Conservation (phyloP, 495 filamentous ascomycete species). For the Trichoderma orchidacearum region DNA sequence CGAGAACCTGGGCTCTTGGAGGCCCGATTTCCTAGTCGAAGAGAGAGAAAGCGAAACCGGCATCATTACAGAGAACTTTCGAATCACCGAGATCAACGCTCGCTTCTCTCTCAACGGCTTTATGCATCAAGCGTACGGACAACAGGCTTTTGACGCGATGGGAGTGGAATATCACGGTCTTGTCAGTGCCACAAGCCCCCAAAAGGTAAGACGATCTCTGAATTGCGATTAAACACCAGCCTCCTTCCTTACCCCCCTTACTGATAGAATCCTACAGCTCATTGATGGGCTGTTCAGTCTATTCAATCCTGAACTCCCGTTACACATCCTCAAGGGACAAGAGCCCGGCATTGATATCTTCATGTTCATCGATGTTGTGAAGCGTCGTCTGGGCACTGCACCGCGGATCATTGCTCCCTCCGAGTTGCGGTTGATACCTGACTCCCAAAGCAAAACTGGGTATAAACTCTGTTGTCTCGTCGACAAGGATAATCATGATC, state of each 20-base stretch:
- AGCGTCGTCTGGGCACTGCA: slow-evolving; percentile 8
- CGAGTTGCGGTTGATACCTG: slow-evolving; percentile 8
- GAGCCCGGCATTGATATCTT: slow-evolving; percentile 20
- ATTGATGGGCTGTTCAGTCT: slow-evolving; percentile 12
- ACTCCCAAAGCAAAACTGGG: slow-evolving; percentile 1
- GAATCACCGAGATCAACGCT: slow-evolving; percentile 33
- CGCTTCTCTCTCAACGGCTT: slow-evolving; percentile 28
- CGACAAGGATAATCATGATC: not conserved
- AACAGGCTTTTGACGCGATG: slow-evolving; percentile 8
- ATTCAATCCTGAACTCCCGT: slow-evolving; percentile 6
- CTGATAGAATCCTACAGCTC: not conserved
- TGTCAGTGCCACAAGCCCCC: not conserved
- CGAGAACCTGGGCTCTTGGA: slow-evolving; percentile 30
- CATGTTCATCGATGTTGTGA: slow-evolving; percentile 13
- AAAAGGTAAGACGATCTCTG: not conserved
- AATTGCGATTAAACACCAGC: too few species aligned
- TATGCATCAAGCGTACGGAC: slow-evolving; percentile 11
- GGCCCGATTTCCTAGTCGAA: slow-evolving; percentile 31
- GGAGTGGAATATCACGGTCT: not conserved
- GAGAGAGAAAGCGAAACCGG: slow-evolving; percentile 4
- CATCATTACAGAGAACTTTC: slow-evolving; percentile 9
- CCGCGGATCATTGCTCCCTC: slow-evolving; percentile 5
- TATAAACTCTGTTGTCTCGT: slow-evolving; percentile 15
- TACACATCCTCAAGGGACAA: slow-evolving; percentile 22
- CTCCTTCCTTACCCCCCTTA: too few species aligned